phyloP scores from a whole-genome alignment of 2,329 filamentous ascomycete species.

The Xylariaceae sp. region DNA sequence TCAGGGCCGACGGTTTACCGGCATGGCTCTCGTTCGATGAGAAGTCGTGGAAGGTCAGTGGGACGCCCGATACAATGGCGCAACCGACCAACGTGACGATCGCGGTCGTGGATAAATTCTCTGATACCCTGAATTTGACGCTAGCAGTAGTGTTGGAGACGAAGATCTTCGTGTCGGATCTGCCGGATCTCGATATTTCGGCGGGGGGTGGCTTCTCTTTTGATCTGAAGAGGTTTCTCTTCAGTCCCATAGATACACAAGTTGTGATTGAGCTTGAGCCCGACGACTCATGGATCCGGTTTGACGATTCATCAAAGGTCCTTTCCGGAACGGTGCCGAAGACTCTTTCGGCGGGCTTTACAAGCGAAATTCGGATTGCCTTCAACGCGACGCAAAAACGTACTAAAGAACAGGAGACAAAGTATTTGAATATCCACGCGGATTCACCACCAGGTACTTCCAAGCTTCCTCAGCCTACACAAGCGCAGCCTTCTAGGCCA shows the following conservation, averaged over 20 bases:
- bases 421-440: slow-evolving; percentile 33
- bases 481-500: slow-evolving; percentile 21
- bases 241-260: slow-evolving; percentile 32
- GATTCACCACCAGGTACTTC: slow-evolving; percentile 15
- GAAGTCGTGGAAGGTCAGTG: slow-evolving; percentile 65
- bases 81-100: slow-evolving; percentile 68
- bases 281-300: slow-evolving; percentile 40
- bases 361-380: slow-evolving; percentile 22
- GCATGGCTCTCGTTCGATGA: slow-evolving; percentile 73
- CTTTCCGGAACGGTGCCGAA: slow-evolving; percentile 38
- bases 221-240: slow-evolving; percentile 40
- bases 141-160: slow-evolving; percentile 44
- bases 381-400: slow-evolving; percentile 35
- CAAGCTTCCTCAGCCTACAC: slow-evolving; percentile 6
- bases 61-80: slow-evolving; percentile 65
- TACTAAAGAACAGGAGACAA: slow-evolving; percentile 33
- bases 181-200: slow-evolving; percentile 38
- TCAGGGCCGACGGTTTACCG: slow-evolving; percentile 61
- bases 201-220: slow-evolving; percentile 39
- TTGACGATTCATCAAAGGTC: slow-evolving; percentile 35
- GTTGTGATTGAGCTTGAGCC: slow-evolving; percentile 34
- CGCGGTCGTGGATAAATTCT: slow-evolving; percentile 62
- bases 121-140: slow-evolving; percentile 63
- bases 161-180: slow-evolving; percentile 36
- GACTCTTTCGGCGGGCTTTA: slow-evolving; percentile 8